Percentiles rank a stretch among this genome's conserved stretches.
These are phyloP conservation scores for Cyathus striatus DNA, from an alignment of 768 basidiomycete species.

Conservation along the genomic window DNA sequence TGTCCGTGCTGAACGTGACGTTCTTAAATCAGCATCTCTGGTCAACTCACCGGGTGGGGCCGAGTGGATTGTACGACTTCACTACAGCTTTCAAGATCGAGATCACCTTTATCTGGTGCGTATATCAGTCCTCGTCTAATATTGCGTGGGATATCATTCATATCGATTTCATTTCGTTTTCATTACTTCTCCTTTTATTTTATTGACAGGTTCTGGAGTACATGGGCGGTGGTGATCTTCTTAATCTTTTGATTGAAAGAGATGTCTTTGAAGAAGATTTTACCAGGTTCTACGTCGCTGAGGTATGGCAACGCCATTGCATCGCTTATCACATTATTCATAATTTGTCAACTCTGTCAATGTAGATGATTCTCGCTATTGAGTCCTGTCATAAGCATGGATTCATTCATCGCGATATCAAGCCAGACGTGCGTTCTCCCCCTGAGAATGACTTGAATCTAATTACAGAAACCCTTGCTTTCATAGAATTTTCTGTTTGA, in stretches of 20 bases:
- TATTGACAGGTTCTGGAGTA: slow-evolving; percentile 91
- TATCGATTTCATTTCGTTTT: slow-evolving; percentile 36
- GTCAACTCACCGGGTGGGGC: slow-evolving; percentile 69
- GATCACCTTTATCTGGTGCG: slow-evolving; percentile 92
- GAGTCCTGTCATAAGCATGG: slow-evolving; percentile 92
- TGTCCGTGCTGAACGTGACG: slow-evolving; percentile 91
- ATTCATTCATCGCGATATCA: slow-evolving; percentile 98
- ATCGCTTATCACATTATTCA: neutral
- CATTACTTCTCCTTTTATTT: slow-evolving; percentile 25
- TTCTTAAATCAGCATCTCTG: slow-evolving; percentile 86
- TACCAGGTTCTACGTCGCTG: slow-evolving; percentile 90
- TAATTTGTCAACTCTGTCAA: too few species aligned
- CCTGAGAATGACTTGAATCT: slow-evolving; percentile 11
- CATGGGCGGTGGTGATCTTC: slow-evolving; percentile 95
- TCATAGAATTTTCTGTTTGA: slow-evolving; percentile 92
- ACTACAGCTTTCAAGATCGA: slow-evolving; percentile 93
- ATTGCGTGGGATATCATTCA: slow-evolving; percentile 26
- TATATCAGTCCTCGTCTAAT: slow-evolving; percentile 21
- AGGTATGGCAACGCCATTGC: slow-evolving; percentile 42
- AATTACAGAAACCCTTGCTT: slow-evolving; percentile 11
- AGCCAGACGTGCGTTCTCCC: slow-evolving; percentile 71
- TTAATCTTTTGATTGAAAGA: slow-evolving; percentile 91
- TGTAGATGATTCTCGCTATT: slow-evolving; percentile 95
- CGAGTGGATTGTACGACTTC: slow-evolving; percentile 91
- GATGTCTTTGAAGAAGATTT: slow-evolving; percentile 90